Evolutionary conservation across 352 stramenopile genomes (phyloP), one percentile per base, ranked within the genome.

Genomic region (Blastocystis sp.): DNA sequence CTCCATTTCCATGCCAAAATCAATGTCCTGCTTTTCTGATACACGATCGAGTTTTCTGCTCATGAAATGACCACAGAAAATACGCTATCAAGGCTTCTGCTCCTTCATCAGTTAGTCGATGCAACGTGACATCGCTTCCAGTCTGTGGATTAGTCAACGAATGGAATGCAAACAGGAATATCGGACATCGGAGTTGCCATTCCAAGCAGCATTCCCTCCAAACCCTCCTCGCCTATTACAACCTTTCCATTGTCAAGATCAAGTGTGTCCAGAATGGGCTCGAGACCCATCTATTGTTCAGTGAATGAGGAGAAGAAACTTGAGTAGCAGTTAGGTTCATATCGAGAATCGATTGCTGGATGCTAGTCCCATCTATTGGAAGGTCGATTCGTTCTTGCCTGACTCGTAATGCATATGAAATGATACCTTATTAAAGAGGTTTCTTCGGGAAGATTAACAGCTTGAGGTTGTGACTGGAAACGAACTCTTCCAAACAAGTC

Each of bases 111-210:
- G 29, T 15, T 15, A 23, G 50, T 34, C 55, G 73, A 47, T 84
- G 73, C 3, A 84, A 55, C 13, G 73, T 68, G n/a, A 54, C 50
- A 37, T 84, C 73, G 29, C n/a, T 34, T 9, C 29, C 34, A 29
- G 20, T 43, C 73, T 84, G 39, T 45, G 50, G 23, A 23, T 59
- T 6, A 73, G 34, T 18, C n/a, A 68, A 84, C 20, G n/a, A 29
- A 39, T 8, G 8, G 18, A 68, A 43, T 23, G 20, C n/a, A 53
- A 23, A 84, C 73, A 23, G 73, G 73, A 39, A 84, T 84, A 23
- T 84, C 73, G 13, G 73, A 84, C 50, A 84, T 66, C 15, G 73
- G 73, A 6, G 73, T 84, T 41, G 50, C 73, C 73, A 84, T 84
- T 3, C 73, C 73, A 29, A 47, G 37, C 11, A 84, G 39, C 39